Conservation (phyloP, 768 basidiomycete species). For the Hygrophorus pudorinus region DNA sequence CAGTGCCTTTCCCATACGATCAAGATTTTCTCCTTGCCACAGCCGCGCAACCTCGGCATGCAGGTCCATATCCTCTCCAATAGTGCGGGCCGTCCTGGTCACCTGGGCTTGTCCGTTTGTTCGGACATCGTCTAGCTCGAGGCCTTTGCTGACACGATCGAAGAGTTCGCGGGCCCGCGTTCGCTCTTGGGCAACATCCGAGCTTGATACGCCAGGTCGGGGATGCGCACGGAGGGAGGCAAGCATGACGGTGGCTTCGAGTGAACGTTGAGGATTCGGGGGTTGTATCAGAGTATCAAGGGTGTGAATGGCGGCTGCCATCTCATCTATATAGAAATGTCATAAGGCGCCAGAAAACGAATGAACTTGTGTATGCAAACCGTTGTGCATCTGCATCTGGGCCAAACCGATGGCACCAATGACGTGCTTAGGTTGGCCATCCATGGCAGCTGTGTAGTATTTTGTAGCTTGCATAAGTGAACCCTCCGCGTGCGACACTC, state of each 20-base stretch:
- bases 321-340: constrained; percentile 47
- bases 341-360: not conserved
- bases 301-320: constrained; percentile 76
- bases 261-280: constrained; percentile 51
- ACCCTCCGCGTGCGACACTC: constrained; percentile 70
- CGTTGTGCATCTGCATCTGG: constrained; percentile 77
- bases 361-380: constrained; percentile 27
- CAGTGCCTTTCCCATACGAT: constrained; percentile 63
- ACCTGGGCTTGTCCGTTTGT: constrained; percentile 26
- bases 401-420: constrained; percentile 79
- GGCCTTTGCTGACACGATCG: constrained; percentile 59
- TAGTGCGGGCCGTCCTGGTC: constrained; percentile 35
- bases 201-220: constrained; percentile 66
- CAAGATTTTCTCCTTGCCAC: constrained; percentile 76
- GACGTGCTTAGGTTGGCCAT: constrained; percentile 65
- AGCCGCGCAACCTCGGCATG: constrained; percentile 84
- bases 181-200: constrained; percentile 66
- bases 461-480: constrained; percentile 51
- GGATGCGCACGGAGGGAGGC: constrained; percentile 82
- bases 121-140: constrained; percentile 52
- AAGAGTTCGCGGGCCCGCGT: constrained; percentile 71
- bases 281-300: constrained; percentile 68
- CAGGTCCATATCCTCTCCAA: constrained; percentile 77
- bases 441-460: constrained; percentile 57
- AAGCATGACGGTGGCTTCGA: constrained; percentile 83